Evolutionary conservation across 805 yeast genomes (phyloP).

Genomic region (Scheffersomyces coipomensis): DNA sequence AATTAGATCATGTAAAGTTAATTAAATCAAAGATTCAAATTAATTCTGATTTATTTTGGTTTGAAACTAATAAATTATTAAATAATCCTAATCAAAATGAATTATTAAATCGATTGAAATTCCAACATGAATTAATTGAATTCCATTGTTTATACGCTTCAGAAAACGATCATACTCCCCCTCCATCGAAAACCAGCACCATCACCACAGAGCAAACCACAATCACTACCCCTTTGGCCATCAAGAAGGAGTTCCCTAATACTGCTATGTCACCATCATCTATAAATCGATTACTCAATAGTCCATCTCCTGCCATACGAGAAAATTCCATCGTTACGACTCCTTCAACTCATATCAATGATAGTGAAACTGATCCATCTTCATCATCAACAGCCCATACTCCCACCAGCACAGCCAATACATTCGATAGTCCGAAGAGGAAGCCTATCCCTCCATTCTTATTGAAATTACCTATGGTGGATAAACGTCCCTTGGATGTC

Average conservation of each 20-base stretch:
- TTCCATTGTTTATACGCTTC: conserved; percentile 28
- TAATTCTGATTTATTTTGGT: conserved; percentile 50
- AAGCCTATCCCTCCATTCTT: conserved; percentile 14
- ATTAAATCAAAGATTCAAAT: conserved; percentile 22
- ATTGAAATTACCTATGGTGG: conserved; percentile 60
- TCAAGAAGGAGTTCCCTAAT: background rate
- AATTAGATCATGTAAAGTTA: conserved; percentile 11
- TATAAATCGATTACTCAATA: background rate
- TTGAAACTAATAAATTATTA: conserved; percentile 49
- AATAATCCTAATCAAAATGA: conserved; percentile 45
- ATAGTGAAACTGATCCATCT: background rate
- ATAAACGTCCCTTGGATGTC: conserved; percentile 64
- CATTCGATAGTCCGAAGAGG: background rate
- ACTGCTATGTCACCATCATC: background rate
- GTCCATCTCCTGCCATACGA: background rate
- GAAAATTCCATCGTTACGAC: background rate
- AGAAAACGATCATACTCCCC: background rate
- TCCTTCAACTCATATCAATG: background rate
- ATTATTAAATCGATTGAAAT: conserved; percentile 41
- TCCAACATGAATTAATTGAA: conserved; percentile 45
- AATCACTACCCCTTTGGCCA: background rate
- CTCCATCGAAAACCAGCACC: background rate
- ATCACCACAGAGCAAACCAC: background rate
- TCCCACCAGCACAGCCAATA: background rate
- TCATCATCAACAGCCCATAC: background rate